Evolutionary conservation across 805 yeast genomes (phyloP).

Genomic region (Myxozyma vanderwaltii): DNA sequence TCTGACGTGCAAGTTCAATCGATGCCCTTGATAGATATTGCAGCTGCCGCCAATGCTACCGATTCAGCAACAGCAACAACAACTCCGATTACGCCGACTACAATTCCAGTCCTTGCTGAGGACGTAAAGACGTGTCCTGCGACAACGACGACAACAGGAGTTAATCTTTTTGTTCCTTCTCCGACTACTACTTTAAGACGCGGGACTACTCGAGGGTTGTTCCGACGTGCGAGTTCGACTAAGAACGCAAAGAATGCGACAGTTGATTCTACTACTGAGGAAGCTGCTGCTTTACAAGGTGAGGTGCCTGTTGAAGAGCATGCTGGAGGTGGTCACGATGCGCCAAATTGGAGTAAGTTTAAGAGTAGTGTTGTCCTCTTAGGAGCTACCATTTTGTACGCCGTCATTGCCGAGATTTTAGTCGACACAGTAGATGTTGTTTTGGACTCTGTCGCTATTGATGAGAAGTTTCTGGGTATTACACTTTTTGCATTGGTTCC

Average conservation of each 20-base stretch:
- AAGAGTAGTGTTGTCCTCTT: slow-evolving; percentile 82
- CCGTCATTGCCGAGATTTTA: slow-evolving; percentile 89
- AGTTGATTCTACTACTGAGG: slow-evolving; percentile 5
- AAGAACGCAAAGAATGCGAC: slow-evolving; percentile 1
- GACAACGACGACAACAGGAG: background rate
- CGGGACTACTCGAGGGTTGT: slow-evolving; percentile 17
- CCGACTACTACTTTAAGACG: slow-evolving; percentile 16
- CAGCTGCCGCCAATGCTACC: background rate
- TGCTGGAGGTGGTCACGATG: slow-evolving; percentile 78
- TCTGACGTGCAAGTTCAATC: slow-evolving; percentile 9
- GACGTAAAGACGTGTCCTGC: background rate
- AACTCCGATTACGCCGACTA: background rate
- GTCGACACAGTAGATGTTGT: slow-evolving; percentile 93
- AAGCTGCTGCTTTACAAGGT: slow-evolving; percentile 2
- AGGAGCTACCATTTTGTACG: slow-evolving; percentile 83
- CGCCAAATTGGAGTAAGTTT: slow-evolving; percentile 92
- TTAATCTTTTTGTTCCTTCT: background rate
- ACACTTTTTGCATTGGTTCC: slow-evolving; percentile 96
- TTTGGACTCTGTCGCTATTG: slow-evolving; percentile 71
- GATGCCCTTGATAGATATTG: slow-evolving; percentile 23
- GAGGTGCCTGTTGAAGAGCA: slow-evolving; percentile 35
- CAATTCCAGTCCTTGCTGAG: background rate
- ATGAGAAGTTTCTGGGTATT: slow-evolving; percentile 88
- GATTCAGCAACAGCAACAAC: background rate
- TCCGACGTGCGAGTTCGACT: slow-evolving; percentile 4